These are phyloP conservation scores for Neoboletus subvelutipes DNA, from an alignment of 768 basidiomycete genomes.

Conservation along the genomic window DNA sequence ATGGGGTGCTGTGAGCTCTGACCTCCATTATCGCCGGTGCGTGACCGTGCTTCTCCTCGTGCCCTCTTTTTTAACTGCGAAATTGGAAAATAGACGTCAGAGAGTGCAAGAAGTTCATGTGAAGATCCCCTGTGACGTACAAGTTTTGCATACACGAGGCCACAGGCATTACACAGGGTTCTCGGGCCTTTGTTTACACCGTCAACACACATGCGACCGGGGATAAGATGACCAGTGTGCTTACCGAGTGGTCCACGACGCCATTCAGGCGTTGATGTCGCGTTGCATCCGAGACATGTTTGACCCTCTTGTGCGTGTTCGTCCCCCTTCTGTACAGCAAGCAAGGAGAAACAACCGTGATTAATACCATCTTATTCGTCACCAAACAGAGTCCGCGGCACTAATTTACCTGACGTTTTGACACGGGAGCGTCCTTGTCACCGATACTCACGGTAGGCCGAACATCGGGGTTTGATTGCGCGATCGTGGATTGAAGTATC, in stretches of 20 bases:
- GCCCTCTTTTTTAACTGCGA: constrained; percentile 35
- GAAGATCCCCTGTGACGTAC: constrained; percentile 46
- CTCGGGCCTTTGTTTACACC: constrained; percentile 57
- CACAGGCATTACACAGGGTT: constrained; percentile 84
- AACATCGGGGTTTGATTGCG: constrained; percentile 30
- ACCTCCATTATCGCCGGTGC: constrained; percentile 25
- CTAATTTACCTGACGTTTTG: constrained; percentile 36
- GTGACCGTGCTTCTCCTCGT: constrained; percentile 33
- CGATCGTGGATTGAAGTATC: constrained; percentile 29
- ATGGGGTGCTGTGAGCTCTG: constrained; percentile 30
- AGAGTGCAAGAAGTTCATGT: constrained; percentile 13
- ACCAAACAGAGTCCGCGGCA: constrained; percentile 27
- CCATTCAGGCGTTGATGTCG: constrained; percentile 88
- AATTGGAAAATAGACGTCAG: constrained; percentile 24
- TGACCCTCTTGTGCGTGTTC: constrained; percentile 58
- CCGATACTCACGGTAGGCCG: constrained; percentile 21
- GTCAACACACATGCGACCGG: constrained; percentile 26
- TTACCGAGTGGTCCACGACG: constrained; percentile 78
- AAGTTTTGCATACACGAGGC: constrained; percentile 83
- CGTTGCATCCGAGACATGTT: constrained; percentile 77
- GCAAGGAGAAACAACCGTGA: constrained; percentile 10
- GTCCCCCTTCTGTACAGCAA: constrained; percentile 36
- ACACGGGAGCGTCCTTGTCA: constrained; percentile 32
- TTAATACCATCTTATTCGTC: constrained; percentile 33
- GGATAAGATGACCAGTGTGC: constrained; percentile 28